Evolutionary conservation across 352 stramenopile genomes (phyloP).

Genomic region (Pythium coloratum): DNA sequence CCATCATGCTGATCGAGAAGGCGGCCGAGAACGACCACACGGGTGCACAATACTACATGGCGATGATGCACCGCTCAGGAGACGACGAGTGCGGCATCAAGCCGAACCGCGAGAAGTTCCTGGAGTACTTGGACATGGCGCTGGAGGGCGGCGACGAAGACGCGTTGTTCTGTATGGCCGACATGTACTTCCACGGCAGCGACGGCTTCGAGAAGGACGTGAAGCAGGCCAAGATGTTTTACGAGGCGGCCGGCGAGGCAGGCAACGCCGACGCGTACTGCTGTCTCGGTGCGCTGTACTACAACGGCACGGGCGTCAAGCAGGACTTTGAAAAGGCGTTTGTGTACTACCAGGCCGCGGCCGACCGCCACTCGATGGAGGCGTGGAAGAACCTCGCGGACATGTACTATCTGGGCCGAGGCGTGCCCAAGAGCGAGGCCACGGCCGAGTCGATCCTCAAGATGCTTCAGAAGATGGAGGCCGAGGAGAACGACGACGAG

Average conservation of each 20-base stretch:
- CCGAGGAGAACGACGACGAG: slow-evolving; percentile 23
- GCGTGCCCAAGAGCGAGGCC: slow-evolving; percentile 75
- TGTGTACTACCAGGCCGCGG: slow-evolving; percentile 85
- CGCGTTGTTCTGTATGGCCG: slow-evolving; percentile 82
- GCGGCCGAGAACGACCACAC: slow-evolving; percentile 68
- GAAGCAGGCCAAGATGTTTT: slow-evolving; percentile 70
- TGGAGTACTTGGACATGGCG: slow-evolving; percentile 62
- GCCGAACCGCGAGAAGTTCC: slow-evolving; percentile 55
- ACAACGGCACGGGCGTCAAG: slow-evolving; percentile 69
- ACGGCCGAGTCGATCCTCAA: slow-evolving; percentile 84
- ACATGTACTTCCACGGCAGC: slow-evolving; percentile 85
- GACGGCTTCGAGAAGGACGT: slow-evolving; percentile 72
- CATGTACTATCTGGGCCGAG: slow-evolving; percentile 79
- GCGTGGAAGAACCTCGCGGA: slow-evolving; percentile 89
- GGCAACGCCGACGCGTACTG: slow-evolving; percentile 73
- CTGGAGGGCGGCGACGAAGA: slow-evolving; percentile 65
- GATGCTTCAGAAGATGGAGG: slow-evolving; percentile 75
- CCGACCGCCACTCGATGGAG: slow-evolving; percentile 80
- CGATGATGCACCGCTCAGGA: slow-evolving; percentile 86
- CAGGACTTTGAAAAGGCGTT: slow-evolving; percentile 80
- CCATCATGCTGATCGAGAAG: slow-evolving; percentile 76
- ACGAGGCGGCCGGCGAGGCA: slow-evolving; percentile 63
- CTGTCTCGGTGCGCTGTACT: slow-evolving; percentile 80
- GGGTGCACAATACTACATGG: slow-evolving; percentile 79
- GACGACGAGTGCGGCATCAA: slow-evolving; percentile 50